Conservation (phyloP, 805 yeast species). For the Ogataea wickerhamii region DNA sequence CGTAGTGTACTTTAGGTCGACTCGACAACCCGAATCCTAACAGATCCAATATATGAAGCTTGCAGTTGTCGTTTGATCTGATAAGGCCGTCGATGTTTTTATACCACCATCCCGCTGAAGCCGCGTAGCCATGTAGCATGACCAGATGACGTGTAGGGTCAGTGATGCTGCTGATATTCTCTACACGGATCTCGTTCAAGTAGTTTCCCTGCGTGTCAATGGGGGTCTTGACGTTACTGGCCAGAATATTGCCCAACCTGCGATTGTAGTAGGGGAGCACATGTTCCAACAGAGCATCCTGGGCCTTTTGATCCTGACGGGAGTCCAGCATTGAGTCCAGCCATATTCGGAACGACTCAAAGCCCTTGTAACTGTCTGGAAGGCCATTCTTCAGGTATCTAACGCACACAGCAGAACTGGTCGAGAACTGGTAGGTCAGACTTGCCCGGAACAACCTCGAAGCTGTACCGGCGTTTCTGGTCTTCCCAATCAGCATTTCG, state of each 20-base stretch:
- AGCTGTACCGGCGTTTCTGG: no score
- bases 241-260: constrained; percentile 11
- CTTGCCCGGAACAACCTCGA: no score
- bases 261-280: constrained; percentile 27
- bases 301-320: constrained; percentile 21
- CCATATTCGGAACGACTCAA: constrained; percentile 27
- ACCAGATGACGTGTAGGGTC: constrained; percentile 36
- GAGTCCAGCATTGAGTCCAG: constrained; percentile 13
- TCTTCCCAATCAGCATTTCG: no score
- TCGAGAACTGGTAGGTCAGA: constrained; percentile 3
- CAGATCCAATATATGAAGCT: constrained; percentile 44
- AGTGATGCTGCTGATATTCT: constrained; percentile 11
- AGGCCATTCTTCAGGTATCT: constrained; percentile 14
- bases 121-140: constrained; percentile 56
- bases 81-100: constrained; percentile 47
- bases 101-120: constrained; percentile 54
- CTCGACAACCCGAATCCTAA: constrained; percentile 55
- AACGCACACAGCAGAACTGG: constrained; percentile 1
- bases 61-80: constrained; percentile 19
- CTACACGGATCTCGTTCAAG: constrained; percentile 28
- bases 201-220: constrained; percentile 7
- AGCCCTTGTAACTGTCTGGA: constrained; percentile 13
- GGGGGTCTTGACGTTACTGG: constrained; percentile 15
- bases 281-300: constrained; percentile 21
- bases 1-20: constrained; percentile 35